A percentile compares a stretch with the other conserved stretches of the same genome.
These are phyloP conservation scores for Aquanectria penicillioides DNA, from an alignment of 2,329 filamentous ascomycete genomes.

Conservation along the genomic window DNA sequence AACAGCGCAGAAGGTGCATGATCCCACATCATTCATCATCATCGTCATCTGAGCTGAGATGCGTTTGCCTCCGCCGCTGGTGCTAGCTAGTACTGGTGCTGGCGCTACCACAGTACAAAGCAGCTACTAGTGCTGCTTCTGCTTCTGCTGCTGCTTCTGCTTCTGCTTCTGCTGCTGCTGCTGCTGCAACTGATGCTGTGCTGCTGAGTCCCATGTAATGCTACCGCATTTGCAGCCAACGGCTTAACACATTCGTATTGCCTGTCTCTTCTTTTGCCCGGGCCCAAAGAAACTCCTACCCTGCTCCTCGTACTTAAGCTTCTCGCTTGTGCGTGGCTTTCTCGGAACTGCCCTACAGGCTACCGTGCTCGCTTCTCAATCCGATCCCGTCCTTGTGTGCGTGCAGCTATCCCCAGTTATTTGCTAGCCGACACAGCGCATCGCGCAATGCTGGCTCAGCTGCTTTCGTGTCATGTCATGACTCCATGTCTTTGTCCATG, in stretches of 20 bases:
- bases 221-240: conserved; percentile 17
- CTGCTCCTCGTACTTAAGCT: too few species aligned
- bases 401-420: not conserved
- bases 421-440: too few species aligned
- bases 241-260: conserved; percentile 14
- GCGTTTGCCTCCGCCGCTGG: not conserved
- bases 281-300: too few species aligned
- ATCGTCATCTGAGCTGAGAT: conserved; percentile 23
- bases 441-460: too few species aligned
- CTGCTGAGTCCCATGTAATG: conserved; percentile 10
- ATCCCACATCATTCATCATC: conserved; percentile 19
- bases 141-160: too few species aligned
- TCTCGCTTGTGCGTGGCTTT: not conserved
- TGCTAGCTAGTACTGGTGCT: too few species aligned
- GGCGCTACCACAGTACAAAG: too few species aligned
- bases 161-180: too few species aligned
- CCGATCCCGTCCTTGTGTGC: not conserved
- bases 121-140: too few species aligned
- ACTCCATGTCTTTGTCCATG: not conserved
- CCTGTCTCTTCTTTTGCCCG: not conserved
- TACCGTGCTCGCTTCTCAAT: not conserved
- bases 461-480: not conserved
- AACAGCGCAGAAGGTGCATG: conserved; percentile 12
- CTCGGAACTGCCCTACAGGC: not conserved
- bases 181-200: too few species aligned